A percentile compares a stretch with the other conserved stretches of the same genome.
Evolutionary conservation across 768 basidiomycete species (phyloP).

Genomic region (Rhodotorula kratochvilovae): DNA sequence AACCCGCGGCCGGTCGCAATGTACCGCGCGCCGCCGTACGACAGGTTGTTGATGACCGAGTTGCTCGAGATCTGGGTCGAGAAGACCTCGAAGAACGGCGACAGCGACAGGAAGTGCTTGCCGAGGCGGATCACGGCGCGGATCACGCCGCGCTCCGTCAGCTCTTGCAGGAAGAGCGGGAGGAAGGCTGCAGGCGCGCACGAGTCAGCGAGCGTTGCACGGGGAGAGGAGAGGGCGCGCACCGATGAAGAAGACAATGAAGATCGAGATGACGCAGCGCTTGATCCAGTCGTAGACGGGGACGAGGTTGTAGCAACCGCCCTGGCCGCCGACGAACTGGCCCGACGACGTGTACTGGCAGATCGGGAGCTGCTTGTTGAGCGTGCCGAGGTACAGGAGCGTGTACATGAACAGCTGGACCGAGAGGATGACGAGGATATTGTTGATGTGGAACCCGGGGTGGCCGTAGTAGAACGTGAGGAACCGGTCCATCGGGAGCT

Average conservation of each 20-base stretch:
- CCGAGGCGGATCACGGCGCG: slow-evolving; percentile 84
- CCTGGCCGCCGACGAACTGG: slow-evolving; percentile 68
- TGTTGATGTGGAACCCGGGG: slow-evolving; percentile 99
- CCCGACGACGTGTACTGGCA: slow-evolving; percentile 73
- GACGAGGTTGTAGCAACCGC: slow-evolving; percentile 87
- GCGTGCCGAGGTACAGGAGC: slow-evolving; percentile 88
- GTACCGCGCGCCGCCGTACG: slow-evolving; percentile 95
- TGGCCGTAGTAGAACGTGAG: slow-evolving; percentile 99
- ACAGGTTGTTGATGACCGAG: slow-evolving; percentile 93
- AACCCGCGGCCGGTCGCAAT: slow-evolving; percentile 99
- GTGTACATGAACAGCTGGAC: slow-evolving; percentile 93
- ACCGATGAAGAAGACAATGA: slow-evolving; percentile 86
- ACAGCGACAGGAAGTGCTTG: slow-evolving; percentile 90
- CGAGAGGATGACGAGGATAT: slow-evolving; percentile 95
- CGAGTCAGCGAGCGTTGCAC: slow-evolving; percentile 77
- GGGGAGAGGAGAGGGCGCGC: slow-evolving; percentile 54
- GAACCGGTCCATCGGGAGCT: slow-evolving; percentile 96
- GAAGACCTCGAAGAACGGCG: slow-evolving; percentile 95
- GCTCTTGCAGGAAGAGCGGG: slow-evolving; percentile 57
- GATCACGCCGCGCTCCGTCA: slow-evolving; percentile 89
- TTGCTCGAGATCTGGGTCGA: slow-evolving; percentile 97
- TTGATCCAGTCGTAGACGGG: slow-evolving; percentile 95
- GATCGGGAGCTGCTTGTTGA: slow-evolving; percentile 72
- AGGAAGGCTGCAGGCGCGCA: slow-evolving; percentile 56
- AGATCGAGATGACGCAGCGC: slow-evolving; percentile 93